Base-by-base conservation (phyloP, 352 stramenopile species). In the Phytopythium mirpurense region DNA sequence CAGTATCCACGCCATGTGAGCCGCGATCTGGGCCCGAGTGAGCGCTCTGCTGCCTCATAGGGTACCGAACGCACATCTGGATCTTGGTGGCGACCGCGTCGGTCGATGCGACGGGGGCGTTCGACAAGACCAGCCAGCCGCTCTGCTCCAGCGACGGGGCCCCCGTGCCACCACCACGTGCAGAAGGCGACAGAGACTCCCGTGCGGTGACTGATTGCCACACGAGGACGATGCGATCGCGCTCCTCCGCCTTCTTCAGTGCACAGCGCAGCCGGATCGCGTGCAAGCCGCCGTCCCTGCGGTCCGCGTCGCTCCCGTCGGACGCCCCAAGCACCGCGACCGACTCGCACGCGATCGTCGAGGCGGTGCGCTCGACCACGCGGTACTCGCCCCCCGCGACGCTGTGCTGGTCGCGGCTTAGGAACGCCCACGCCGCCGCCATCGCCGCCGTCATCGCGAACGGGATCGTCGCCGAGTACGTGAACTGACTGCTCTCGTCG, bases 261-360 rank as follows among this genome's bases (percentile, higher is more conserved):
- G 62, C 66, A 21, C 72, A 71, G 4, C 60, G 52, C 60, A 75
- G 60, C 18, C 58, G 57, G 55, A 76, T 15, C 6, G 11, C 61
- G 7, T 41, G 56, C 0, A 63, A 54, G 24, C 62, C 34, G 0
- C 23, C 34, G 18, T 40, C 48, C 16, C 29, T 56, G 26, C 56
- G 5, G 29, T 9, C 5, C 29, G 29, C 29, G 29, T 32, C 29
- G 9, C 29, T 9, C 9, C 70, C 51, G 18, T 57, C 56, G 15
- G 62, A 49, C 5, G 70, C 51, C 16, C 57, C 56, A 15, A 79
- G 43, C 7, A 59, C 74, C 24, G 62, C 63, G 8, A 77, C 62
- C 8, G 66, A 54, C 47, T 83, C 76, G n/a, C 65, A 68, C 27
- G 55, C 63, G 12, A 83, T 74, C 8, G 57, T 68, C 52, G 75